These are phyloP conservation scores for Polyplosphaeria fusca DNA, from an alignment of 495 filamentous ascomycete species.

Conservation along the genomic window DNA sequence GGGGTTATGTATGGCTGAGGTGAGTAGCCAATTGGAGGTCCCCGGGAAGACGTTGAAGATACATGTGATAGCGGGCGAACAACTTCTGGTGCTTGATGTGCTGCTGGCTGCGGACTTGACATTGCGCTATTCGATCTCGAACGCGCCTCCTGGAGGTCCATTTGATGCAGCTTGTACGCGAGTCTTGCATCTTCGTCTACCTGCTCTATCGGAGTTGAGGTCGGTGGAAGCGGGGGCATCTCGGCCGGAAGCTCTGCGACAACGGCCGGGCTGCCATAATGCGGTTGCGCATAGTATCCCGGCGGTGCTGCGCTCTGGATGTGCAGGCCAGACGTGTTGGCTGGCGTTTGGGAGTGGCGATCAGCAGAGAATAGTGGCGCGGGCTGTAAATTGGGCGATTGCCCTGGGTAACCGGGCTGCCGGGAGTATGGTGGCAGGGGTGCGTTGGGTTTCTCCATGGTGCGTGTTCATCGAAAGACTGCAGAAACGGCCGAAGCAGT, in stretches of 20 bases:
- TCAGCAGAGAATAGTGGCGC: too few species aligned
- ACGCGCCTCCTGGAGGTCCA: slow-evolving; percentile 13
- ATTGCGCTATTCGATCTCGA: slow-evolving; percentile 3
- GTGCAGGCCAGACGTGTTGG: background rate
- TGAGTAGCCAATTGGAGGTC: too few species aligned
- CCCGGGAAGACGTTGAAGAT: background rate
- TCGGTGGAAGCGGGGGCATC: slow-evolving; percentile 1
- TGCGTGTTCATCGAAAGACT: too few species aligned
- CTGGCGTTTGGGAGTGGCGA: background rate
- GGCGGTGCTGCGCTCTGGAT: background rate
- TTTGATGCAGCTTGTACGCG: slow-evolving; percentile 15
- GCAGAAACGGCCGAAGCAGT: too few species aligned
- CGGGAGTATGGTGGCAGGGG: too few species aligned
- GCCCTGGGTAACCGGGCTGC: too few species aligned
- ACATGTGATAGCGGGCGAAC: too few species aligned
- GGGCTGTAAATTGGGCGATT: too few species aligned
- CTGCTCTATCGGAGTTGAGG: slow-evolving; percentile 11
- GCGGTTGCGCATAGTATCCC: background rate
- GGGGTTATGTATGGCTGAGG: too few species aligned
- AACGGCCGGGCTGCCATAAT: background rate
- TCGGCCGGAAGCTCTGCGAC: slow-evolving; percentile 17
- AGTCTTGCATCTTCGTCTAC: slow-evolving; percentile 19
- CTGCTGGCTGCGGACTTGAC: background rate
- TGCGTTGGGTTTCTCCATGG: too few species aligned
- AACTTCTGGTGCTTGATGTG: background rate